A percentile compares a stretch with the other conserved stretches of the same genome.
Evolutionary conservation across 2,329 filamentous ascomycete species (phyloP).

Genomic region (Pestalotiopsis fici): DNA sequence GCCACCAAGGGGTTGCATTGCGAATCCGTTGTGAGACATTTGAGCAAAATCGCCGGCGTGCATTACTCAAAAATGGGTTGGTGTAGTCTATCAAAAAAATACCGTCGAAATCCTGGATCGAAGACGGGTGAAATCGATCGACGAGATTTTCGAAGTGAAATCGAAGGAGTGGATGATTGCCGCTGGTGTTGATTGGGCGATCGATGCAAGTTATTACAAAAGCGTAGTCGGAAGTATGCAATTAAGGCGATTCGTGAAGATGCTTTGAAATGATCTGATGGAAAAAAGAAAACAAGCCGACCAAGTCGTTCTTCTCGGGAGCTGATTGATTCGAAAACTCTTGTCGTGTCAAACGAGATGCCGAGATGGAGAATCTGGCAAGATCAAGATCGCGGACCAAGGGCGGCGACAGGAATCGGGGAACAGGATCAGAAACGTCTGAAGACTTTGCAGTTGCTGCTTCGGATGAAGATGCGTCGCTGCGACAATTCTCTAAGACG

Average conservation of each 20-base stretch:
- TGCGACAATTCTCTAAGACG: constrained; percentile 7
- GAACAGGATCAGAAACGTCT: constrained; percentile 26
- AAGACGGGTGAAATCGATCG: not conserved
- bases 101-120: constrained; percentile 12
- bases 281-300: constrained; percentile 19
- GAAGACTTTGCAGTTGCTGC: constrained; percentile 1
- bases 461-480: constrained; percentile 4
- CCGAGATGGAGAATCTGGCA: constrained; percentile 23
- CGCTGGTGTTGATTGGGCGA: constrained; percentile 23
- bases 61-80: constrained; percentile 55
- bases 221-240: constrained; percentile 27
- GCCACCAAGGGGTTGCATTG: constrained; percentile 70
- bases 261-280: constrained; percentile 17
- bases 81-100: constrained; percentile 1
- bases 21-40: constrained; percentile 89
- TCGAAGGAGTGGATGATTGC: constrained; percentile 30
- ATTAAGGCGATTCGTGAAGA: constrained; percentile 9
- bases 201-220: constrained; percentile 32
- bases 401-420: constrained; percentile 25
- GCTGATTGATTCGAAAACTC: constrained; percentile 18
- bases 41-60: constrained; percentile 99
- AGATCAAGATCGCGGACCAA: constrained; percentile 26
- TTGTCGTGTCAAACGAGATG: constrained; percentile 33
- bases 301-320: constrained; percentile 17
- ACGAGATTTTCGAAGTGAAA: constrained; percentile 13